A percentile compares a stretch with the other conserved stretches of the same genome.
Conservation (phyloP, 805 yeast genomes). For the Wickerhamiella slavikovae region DNA sequence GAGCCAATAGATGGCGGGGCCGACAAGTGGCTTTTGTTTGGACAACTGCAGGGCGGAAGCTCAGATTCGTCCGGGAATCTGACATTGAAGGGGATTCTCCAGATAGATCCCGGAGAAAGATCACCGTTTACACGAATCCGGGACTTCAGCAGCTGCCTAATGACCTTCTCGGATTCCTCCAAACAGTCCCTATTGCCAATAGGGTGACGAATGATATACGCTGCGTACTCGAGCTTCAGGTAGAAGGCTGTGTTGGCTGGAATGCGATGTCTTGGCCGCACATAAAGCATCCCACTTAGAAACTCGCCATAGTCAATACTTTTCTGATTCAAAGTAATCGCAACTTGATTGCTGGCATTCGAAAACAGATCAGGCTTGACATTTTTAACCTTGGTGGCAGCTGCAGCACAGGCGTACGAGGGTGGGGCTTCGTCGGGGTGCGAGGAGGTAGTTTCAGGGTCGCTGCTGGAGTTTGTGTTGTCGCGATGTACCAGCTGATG, state of each 20-base stretch:
- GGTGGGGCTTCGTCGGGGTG: no score
- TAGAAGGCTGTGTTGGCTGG: not conserved
- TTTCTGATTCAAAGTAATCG: no score
- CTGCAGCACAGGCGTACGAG: no score
- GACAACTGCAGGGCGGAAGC: conserved; percentile 3
- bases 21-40: not conserved
- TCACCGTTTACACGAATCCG: not conserved
- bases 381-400: no score
- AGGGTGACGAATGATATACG: no score
- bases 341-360: no score
- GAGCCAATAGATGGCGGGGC: not conserved
- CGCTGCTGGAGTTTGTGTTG: no score
- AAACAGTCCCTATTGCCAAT: no score
- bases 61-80: conserved; percentile 2
- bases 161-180: no score
- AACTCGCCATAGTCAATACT: not conserved
- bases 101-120: not conserved
- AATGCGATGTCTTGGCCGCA: not conserved
- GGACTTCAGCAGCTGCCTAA: not conserved
- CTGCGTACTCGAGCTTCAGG: not conserved
- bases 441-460: no score
- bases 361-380: no score
- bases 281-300: not conserved
- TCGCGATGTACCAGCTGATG: no score
- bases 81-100: conserved; percentile 1